Evolutionary conservation across 2,329 filamentous ascomycete species (phyloP), one percentile per base, ranked within the genome.

Genomic region (Colletotrichum sojae): DNA sequence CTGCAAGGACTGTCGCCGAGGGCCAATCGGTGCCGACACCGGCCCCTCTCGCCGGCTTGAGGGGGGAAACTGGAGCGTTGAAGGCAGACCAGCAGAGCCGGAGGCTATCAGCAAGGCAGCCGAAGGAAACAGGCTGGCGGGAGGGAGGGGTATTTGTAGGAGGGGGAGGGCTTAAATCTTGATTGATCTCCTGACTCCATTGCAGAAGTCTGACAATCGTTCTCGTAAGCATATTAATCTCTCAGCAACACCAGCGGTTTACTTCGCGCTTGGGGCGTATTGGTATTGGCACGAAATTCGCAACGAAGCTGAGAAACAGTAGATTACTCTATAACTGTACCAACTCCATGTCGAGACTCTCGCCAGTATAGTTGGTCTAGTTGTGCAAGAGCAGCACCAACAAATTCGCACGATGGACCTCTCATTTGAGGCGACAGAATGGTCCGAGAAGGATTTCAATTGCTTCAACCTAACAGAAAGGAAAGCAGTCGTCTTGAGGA

Each of bases 31-130:
- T 15, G 6, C 52, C n/a, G 45, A 12, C 18, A 15, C 46, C 46
- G 39, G 15, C 22, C 12, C 10, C 22, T 15, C 13, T 13, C 59
- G 31, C 10, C 13, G 40, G 13, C 40, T 43, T 43, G 13, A 31
- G 25, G 2, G 5, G 49, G 31, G 13, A 49, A 49, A 49, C 10
- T 31, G 39, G 13, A 8, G 40, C 3, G 40, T 25, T 12, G 27
- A 13, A 36, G 39, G 49, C 49, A n/a, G 53, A 36, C n/a, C 22
- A 12, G 15, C 55, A 5, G 6, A 2, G 40, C 40, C 27, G 13
- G 22, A 46, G 40, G 51, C 59, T 16, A 13, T 45, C 49, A 45
- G n/a, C 58, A 16, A 62, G 59, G 59, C 51, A 61, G 25, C 20
- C 6, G 20, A 51, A 31, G 16, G 16, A 12, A 20, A 6, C 18